Conservation (phyloP, 495 filamentous ascomycete species). For the Hypoxylon fuscum region DNA sequence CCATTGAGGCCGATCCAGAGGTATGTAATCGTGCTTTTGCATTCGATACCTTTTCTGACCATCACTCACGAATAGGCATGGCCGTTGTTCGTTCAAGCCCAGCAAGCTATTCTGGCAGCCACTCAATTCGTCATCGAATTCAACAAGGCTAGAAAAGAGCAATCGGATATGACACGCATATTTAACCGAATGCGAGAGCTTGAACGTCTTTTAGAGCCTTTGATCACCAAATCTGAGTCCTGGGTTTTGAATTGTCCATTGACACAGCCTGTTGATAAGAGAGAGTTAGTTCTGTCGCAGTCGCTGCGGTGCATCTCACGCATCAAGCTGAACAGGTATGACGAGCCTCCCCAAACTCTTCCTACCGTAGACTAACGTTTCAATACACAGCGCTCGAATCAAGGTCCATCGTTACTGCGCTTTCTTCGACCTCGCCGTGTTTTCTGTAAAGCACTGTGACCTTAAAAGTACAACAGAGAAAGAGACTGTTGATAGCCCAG, state of each 20-base stretch:
- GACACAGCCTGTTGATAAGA: constrained; percentile 51
- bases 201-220: constrained; percentile 59
- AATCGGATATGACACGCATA: constrained; percentile 58
- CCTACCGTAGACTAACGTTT: constrained; percentile 15
- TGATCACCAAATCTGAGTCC: constrained; percentile 57
- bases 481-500: constrained; percentile 27
- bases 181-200: constrained; percentile 65
- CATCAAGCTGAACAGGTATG: constrained; percentile 67
- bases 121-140: constrained; percentile 63
- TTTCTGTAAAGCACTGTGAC: constrained; percentile 67
- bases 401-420: constrained; percentile 68
- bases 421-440: constrained; percentile 68
- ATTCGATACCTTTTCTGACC: constrained; percentile 7
- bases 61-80: constrained; percentile 52
- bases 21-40: constrained; percentile 45
- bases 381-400: constrained; percentile 63
- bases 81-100: constrained; percentile 64
- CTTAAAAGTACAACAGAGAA: constrained; percentile 54
- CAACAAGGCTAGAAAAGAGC: constrained; percentile 45
- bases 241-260: constrained; percentile 52
- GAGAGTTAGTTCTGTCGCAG: constrained; percentile 58
- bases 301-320: constrained; percentile 63
- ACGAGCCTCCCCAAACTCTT: neutral
- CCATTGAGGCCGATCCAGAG: constrained; percentile 61
- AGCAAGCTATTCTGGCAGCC: constrained; percentile 64